These are phyloP conservation scores for Quercus cerris DNA, from an alignment of 306 rosid genomes.

Conservation along the genomic window DNA sequence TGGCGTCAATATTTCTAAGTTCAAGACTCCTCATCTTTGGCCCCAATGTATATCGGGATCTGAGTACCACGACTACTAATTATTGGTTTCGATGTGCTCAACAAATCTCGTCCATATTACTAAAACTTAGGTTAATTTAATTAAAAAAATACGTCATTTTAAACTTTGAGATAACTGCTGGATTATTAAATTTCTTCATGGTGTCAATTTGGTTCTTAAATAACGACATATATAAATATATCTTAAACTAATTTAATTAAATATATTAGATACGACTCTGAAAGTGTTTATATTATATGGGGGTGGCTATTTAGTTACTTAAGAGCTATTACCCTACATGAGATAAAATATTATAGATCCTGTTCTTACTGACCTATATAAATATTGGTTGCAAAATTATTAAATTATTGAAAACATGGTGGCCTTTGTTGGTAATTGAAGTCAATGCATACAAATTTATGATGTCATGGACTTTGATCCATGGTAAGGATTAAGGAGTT, in stretches of 20 bases:
- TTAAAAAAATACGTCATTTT: neutral
- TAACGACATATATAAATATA: neutral
- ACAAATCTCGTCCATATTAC: constrained; percentile 39
- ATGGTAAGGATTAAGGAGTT: constrained; percentile 15
- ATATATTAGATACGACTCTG: constrained; percentile 1
- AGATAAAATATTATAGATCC: constrained; percentile 8
- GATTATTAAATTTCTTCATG: constrained; percentile 5
- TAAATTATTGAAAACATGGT: neutral
- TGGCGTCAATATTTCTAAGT: neutral
- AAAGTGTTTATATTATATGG: constrained; percentile 12
- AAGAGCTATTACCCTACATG: neutral
- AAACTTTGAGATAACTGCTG: constrained; percentile 13
- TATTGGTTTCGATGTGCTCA: constrained; percentile 11
- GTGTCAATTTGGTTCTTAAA: constrained; percentile 20
- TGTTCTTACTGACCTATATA: neutral
- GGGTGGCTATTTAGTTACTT: constrained; percentile 10
- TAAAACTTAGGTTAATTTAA: neutral
- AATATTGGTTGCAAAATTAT: neutral
- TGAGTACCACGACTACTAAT: constrained; percentile 20
- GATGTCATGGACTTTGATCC: constrained; percentile 14
- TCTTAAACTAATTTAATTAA: constrained; percentile 3
- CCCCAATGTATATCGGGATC: constrained; percentile 36
- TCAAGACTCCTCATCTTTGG: neutral
- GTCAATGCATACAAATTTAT: neutral
- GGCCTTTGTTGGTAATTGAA: constrained; percentile 7